Conservation (phyloP, 768 basidiomycete species). For the Amanita rubescens region DNA sequence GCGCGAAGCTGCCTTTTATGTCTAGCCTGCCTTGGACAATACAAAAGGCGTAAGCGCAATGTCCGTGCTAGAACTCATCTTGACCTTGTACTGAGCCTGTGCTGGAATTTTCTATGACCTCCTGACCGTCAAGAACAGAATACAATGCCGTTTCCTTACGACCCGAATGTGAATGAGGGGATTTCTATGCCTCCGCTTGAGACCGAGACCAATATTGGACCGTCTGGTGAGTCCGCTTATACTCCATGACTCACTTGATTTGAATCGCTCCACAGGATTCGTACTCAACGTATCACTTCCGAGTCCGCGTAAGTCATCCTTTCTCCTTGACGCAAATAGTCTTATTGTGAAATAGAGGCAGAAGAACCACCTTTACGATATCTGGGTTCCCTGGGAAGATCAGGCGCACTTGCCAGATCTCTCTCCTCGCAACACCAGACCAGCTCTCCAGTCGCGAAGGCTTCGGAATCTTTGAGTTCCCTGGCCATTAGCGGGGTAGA, state of each 20-base stretch:
- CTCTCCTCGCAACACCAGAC: not conserved
- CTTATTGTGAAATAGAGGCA: not conserved
- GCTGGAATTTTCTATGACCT: not conserved
- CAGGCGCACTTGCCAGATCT: not conserved
- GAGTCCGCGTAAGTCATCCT: not conserved
- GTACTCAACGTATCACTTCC: not conserved
- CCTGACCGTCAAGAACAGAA: not conserved
- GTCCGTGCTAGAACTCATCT: not conserved
- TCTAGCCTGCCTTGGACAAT: not conserved
- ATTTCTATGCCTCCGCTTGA: not conserved
- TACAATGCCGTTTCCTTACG: not conserved
- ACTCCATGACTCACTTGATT: not conserved
- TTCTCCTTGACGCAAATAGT: too few species aligned
- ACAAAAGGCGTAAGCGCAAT: not conserved
- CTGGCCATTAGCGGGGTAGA: slow-evolving; percentile 23
- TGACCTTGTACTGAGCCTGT: not conserved
- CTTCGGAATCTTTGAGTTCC: slow-evolving; percentile 35
- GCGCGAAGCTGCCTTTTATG: not conserved
- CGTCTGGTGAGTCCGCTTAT: not conserved
- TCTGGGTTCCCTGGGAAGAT: not conserved
- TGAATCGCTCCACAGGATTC: not conserved
- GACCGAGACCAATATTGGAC: not conserved
- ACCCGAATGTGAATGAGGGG: not conserved
- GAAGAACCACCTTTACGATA: not conserved
- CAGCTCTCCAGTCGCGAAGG: slow-evolving; percentile 26